These are phyloP conservation scores for Trichomonas gallinae DNA, from an alignment of 208 protist species.

Conservation along the genomic window DNA sequence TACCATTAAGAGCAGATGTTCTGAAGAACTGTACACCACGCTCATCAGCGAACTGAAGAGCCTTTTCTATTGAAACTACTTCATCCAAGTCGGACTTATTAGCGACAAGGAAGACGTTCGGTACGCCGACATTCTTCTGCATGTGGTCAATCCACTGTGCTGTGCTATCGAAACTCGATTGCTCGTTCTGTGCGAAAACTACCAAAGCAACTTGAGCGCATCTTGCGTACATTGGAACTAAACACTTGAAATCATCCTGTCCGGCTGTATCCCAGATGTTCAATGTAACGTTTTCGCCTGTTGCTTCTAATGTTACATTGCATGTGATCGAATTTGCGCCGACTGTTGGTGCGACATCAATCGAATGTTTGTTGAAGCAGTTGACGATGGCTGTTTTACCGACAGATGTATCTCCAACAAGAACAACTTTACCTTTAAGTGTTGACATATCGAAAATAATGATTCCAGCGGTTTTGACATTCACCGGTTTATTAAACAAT, in stretches of 20 bases:
- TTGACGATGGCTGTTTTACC: not conserved
- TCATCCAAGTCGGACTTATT: not conserved
- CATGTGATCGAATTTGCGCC: not conserved
- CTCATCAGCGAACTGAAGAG: not conserved
- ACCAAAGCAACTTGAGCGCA: not conserved
- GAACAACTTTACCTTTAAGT: not conserved
- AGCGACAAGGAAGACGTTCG: not conserved
- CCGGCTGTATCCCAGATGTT: conserved; percentile 31
- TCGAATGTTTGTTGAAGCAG: not conserved
- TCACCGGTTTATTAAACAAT: too few relatives aligned
- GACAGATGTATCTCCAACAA: not conserved
- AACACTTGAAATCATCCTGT: conserved; percentile 30
- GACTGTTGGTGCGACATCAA: not conserved
- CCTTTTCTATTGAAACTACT: not conserved
- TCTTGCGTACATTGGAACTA: not conserved
- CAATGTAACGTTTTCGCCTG: not conserved
- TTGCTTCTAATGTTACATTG: not conserved
- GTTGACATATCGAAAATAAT: not conserved
- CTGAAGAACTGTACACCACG: not conserved
- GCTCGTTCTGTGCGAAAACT: not conserved
- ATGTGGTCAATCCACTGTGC: not conserved
- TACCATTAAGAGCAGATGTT: not conserved
- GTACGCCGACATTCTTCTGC: not conserved
- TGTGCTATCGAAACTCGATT: not conserved
- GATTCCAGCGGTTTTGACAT: not conserved